Percentiles rank a stretch among this genome's conserved stretches.
These are phyloP conservation scores for Casuarina cunninghamiana DNA, from an alignment of 306 rosid species.

Conservation along the genomic window DNA sequence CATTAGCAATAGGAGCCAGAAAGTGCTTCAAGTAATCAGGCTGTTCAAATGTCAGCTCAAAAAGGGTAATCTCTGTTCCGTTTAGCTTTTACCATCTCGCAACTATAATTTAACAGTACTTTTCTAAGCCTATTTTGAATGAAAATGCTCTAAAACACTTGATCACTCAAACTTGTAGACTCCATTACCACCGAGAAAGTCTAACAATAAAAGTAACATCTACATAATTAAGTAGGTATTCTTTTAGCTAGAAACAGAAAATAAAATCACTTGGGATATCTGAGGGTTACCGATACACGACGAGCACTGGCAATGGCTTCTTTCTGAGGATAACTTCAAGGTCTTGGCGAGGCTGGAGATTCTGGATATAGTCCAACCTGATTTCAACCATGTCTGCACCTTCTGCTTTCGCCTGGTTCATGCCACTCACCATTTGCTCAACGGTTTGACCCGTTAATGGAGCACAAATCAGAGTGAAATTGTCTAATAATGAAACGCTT, in stretches of 20 bases:
- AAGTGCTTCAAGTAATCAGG: not conserved
- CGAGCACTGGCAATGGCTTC: conserved; percentile 34
- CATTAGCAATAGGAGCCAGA: not conserved
- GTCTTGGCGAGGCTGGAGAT: conserved; percentile 33
- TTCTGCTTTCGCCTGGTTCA: conserved; percentile 44
- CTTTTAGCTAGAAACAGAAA: not conserved
- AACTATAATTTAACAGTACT: not conserved
- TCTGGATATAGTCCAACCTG: conserved; percentile 31
- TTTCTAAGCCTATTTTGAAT: not conserved
- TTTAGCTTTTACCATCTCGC: not conserved
- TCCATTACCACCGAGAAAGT: not conserved
- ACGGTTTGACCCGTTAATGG: conserved; percentile 33
- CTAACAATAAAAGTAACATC: not conserved
- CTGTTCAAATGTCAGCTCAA: not conserved
- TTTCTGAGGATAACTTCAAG: conserved; percentile 37
- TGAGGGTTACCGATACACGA: conserved; percentile 24
- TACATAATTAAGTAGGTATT: not conserved
- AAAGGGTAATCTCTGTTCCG: too few relatives aligned
- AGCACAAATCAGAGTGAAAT: conserved; percentile 33
- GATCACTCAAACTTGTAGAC: too few relatives aligned
- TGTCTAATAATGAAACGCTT: not conserved
- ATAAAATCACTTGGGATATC: not conserved
- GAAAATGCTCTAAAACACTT: not conserved
- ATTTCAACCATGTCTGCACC: conserved; percentile 47
- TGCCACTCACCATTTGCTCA: conserved; percentile 35